These are phyloP conservation scores for Craterostigma plantagineum DNA, from an alignment of 257 asterid genomes.

Conservation along the genomic window DNA sequence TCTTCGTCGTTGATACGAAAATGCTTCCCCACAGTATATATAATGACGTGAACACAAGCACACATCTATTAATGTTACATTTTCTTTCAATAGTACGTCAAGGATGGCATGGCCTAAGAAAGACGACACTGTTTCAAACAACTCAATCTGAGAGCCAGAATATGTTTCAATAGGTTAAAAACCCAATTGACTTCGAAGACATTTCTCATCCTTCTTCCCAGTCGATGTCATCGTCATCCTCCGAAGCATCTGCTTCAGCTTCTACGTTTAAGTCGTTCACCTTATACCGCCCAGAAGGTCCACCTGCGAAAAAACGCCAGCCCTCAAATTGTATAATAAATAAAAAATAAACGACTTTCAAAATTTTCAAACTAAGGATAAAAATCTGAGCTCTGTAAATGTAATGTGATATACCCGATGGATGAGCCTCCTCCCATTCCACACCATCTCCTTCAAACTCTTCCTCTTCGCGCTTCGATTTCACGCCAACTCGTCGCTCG, in stretches of 20 bases:
- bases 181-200: slow-evolving; percentile 12
- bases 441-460: slow-evolving; percentile 41
- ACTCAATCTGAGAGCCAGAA: too few species aligned
- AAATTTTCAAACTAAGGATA: not conserved
- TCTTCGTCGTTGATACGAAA: too few species aligned
- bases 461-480: slow-evolving; percentile 48
- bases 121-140: too few species aligned
- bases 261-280: slow-evolving; percentile 48
- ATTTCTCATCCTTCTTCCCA: slow-evolving; percentile 72
- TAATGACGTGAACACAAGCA: too few species aligned
- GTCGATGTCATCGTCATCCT: slow-evolving; percentile 51
- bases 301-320: slow-evolving; percentile 25
- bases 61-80: too few species aligned
- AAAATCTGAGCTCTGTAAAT: not conserved
- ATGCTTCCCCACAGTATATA: too few species aligned
- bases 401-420: slow-evolving; percentile 41
- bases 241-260: slow-evolving; percentile 48
- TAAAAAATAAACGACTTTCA: too few species aligned
- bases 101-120: too few species aligned
- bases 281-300: slow-evolving; percentile 22
- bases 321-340: not conserved
- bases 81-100: too few species aligned
- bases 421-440: slow-evolving; percentile 76
- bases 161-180: too few species aligned
- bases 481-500: slow-evolving; percentile 75